Evolutionary conservation across 2,329 filamentous ascomycete species (phyloP).

Genomic region (Paecilomyces niveus): DNA sequence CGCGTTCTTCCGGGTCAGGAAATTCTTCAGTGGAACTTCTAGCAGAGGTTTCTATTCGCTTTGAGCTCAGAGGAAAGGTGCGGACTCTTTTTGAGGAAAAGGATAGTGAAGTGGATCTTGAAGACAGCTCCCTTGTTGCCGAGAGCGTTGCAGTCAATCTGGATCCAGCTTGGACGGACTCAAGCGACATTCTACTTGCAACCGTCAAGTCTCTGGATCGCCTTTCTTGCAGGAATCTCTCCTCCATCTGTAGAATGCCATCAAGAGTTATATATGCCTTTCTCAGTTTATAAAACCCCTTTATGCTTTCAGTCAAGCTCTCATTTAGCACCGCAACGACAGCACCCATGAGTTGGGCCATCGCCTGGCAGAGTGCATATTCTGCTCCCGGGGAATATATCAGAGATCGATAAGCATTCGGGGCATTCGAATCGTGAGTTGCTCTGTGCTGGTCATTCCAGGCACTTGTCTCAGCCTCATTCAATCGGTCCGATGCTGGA

Average conservation of each 20-base stretch:
- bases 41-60: not conserved
- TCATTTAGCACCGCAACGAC: constrained; percentile 87
- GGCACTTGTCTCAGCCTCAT: constrained; percentile 68
- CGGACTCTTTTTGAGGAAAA: not conserved
- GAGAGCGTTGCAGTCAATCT: not conserved
- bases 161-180: constrained; percentile 6
- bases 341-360: constrained; percentile 82
- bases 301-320: constrained; percentile 82
- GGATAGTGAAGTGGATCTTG: constrained; percentile 6
- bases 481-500: constrained; percentile 61
- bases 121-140: not conserved
- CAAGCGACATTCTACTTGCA: constrained; percentile 8
- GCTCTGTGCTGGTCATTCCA: constrained; percentile 70
- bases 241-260: constrained; percentile 68
- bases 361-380: constrained; percentile 74
- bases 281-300: constrained; percentile 84
- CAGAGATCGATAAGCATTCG: constrained; percentile 46
- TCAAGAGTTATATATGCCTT: constrained; percentile 83
- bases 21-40: not conserved
- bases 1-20: not conserved
- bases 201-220: constrained; percentile 3
- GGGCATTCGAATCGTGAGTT: constrained; percentile 52
- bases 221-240: constrained; percentile 43
- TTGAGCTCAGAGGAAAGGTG: not conserved
- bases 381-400: constrained; percentile 82